Evolutionary conservation across 2,329 filamentous ascomycete genomes (phyloP).

Genomic region (Microascus cirrosus): DNA sequence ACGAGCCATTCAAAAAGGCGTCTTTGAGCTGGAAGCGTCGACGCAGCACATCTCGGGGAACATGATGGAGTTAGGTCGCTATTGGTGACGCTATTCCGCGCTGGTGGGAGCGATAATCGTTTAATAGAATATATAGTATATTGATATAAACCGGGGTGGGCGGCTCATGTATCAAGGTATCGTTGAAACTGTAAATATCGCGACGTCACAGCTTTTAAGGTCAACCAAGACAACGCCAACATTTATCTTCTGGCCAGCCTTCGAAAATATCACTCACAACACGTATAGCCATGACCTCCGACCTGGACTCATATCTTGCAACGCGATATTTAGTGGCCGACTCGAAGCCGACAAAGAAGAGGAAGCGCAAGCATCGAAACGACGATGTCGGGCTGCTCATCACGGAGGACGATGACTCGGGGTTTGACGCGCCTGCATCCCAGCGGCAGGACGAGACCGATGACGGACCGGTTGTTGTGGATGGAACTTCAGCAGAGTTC

Average conservation of each 20-base stretch:
- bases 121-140: not conserved
- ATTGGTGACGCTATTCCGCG: not conserved
- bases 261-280: not conserved
- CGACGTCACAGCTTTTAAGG: not conserved
- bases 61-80: not conserved
- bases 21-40: not conserved
- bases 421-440: conserved; percentile 29
- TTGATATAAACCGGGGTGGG: not conserved
- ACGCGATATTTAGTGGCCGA: conserved; percentile 71
- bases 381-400: conserved; percentile 45
- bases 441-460: conserved; percentile 41
- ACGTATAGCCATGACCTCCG: not conserved
- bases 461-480: conserved; percentile 36
- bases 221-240: not conserved
- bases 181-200: not conserved
- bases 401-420: conserved; percentile 50
- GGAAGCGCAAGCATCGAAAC: conserved; percentile 45
- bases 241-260: not conserved
- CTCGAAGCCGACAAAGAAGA: conserved; percentile 47
- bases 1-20: not conserved
- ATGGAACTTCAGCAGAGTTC: conserved; percentile 49
- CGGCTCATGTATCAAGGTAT: not conserved
- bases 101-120: not conserved
- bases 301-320: conserved; percentile 54
- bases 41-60: not conserved